Evolutionary conservation across 2,329 filamentous ascomycete species (phyloP).

Genomic region (Metarhizium robertsii): DNA sequence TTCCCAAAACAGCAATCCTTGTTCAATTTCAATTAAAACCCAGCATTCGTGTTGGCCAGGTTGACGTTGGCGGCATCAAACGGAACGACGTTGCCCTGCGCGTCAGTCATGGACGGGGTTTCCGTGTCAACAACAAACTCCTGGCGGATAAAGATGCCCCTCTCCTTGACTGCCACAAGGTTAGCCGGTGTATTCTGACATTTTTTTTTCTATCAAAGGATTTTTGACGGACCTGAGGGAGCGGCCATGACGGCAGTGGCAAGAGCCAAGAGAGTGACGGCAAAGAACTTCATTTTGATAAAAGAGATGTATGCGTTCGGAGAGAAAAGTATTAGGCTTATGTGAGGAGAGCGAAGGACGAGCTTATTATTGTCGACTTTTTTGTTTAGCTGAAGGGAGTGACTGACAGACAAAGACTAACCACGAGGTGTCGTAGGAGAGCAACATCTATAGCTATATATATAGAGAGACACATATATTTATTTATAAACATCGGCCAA

Average conservation of each 20-base stretch:
- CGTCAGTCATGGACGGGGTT: conserved; percentile 35
- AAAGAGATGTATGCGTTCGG: not conserved
- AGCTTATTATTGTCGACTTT: not conserved
- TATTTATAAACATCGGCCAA: too few species aligned
- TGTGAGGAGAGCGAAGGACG: too few species aligned
- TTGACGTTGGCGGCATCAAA: conserved; percentile 25
- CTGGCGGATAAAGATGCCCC: not conserved
- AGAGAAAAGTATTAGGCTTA: too few species aligned
- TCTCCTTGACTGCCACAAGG: not conserved
- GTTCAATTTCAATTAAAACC: too few species aligned
- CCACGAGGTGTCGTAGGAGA: not conserved
- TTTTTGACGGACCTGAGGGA: conserved; percentile 16
- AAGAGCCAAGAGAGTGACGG: conserved; percentile 36
- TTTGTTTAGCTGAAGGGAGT: not conserved
- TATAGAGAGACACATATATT: too few species aligned
- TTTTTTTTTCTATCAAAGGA: not conserved
- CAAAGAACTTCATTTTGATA: conserved; percentile 44
- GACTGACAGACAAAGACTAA: not conserved
- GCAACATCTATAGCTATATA: too few species aligned
- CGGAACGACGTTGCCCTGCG: conserved; percentile 32
- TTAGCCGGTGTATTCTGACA: too few species aligned
- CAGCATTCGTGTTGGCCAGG: too few species aligned
- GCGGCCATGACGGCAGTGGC: conserved; percentile 35
- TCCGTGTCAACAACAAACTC: too few species aligned
- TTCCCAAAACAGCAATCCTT: too few species aligned